Percentiles rank a stretch among this genome's conserved stretches.
Conservation (phyloP, 2,329 filamentous ascomycete genomes). For the Chaetomiaceae sp. region DNA sequence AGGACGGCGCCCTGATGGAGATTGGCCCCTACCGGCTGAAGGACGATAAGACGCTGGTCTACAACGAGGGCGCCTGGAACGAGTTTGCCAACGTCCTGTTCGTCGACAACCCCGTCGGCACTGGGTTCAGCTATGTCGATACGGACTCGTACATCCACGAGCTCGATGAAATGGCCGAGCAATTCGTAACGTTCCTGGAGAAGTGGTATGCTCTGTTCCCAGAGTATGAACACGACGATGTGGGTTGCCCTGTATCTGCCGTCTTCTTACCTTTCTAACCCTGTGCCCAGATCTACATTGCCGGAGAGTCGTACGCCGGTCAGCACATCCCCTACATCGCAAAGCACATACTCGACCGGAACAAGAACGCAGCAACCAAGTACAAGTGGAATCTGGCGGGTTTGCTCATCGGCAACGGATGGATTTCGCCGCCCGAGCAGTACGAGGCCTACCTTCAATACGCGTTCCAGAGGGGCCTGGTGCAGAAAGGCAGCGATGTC, state of each 20-base stretch:
- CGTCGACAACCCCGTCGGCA: conserved; percentile 94
- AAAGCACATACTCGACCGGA: conserved; percentile 82
- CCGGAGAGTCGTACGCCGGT: conserved; percentile 94
- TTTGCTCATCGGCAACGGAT: conserved; percentile 92
- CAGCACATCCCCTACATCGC: conserved; percentile 97
- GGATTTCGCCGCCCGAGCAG: conserved; percentile 88
- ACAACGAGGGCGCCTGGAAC: conserved; percentile 96
- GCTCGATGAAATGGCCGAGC: conserved; percentile 79
- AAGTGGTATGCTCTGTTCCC: conserved; percentile 90
- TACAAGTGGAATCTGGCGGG: conserved; percentile 74
- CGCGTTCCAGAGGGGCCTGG: conserved; percentile 69
- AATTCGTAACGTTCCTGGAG: conserved; percentile 84
- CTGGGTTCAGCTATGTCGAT: conserved; percentile 92
- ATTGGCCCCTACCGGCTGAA: conserved; percentile 87
- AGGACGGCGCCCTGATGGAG: conserved; percentile 95
- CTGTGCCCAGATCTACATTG: conserved; percentile 70
- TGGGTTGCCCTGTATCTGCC: conserved; percentile 45
- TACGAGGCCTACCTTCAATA: conserved; percentile 83
- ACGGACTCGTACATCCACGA: conserved; percentile 83
- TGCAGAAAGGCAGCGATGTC: conserved; percentile 61
- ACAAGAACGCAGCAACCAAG: conserved; percentile 54
- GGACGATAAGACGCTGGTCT: conserved; percentile 63
- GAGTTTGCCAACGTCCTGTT: conserved; percentile 97
- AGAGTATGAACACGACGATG: conserved; percentile 86
- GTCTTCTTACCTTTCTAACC: conserved; percentile 23